These are phyloP conservation scores for Sporodiniella umbellata DNA, from an alignment of 371 early-diverging fungal species.

Conservation along the genomic window DNA sequence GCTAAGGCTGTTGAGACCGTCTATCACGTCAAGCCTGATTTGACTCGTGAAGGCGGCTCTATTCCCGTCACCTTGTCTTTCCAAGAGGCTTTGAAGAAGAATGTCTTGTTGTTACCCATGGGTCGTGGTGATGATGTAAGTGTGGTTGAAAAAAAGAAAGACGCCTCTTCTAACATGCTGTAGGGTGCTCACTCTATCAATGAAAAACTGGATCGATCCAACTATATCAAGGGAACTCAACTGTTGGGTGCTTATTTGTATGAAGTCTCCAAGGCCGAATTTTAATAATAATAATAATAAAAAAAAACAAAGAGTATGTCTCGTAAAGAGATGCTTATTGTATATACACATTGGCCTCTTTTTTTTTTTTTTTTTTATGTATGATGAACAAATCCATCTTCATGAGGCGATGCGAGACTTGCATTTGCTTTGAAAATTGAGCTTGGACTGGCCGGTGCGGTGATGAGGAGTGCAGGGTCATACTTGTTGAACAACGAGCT, in stretches of 20 bases:
- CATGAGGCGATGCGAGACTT: not conserved
- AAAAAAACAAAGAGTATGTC: too few species aligned
- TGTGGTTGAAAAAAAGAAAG: too few species aligned
- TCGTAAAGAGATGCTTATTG: too few species aligned
- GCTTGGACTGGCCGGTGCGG: constrained; percentile 2
- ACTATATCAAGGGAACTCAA: constrained; percentile 94
- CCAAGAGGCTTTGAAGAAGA: constrained; percentile 90
- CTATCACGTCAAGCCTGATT: constrained; percentile 87
- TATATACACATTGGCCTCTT: too few species aligned
- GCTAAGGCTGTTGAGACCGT: constrained; percentile 87
- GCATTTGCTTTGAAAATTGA: not conserved
- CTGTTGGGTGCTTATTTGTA: constrained; percentile 87
- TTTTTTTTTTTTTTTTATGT: constrained; percentile 40
- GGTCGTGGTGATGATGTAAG: constrained; percentile 82
- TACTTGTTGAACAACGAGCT: not conserved
- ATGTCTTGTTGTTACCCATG: constrained; percentile 91
- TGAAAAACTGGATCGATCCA: constrained; percentile 91
- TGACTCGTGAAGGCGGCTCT: constrained; percentile 96
- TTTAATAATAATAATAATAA: constrained; percentile 16
- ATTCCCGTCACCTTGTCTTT: constrained; percentile 98
- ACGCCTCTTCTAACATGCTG: not conserved
- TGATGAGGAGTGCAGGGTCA: not conserved
- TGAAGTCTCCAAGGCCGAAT: constrained; percentile 64
- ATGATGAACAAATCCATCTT: constrained; percentile 15
- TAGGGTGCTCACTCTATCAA: constrained; percentile 96